Conservation (phyloP, 1,284 basidiomycete species). For the Pisolithus thermaeus region DNA sequence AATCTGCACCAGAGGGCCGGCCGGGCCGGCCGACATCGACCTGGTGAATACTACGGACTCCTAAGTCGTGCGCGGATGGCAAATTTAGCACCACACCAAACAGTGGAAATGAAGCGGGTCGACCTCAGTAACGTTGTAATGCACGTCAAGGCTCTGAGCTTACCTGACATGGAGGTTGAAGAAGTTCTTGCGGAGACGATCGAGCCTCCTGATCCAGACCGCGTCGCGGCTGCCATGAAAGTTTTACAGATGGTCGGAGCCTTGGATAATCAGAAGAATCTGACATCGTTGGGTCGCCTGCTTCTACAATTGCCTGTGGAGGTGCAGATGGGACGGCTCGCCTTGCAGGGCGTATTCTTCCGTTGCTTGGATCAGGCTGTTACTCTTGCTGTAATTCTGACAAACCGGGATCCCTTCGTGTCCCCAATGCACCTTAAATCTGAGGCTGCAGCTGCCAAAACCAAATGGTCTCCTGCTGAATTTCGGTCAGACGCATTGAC, state of each 20-base stretch:
- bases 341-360: conserved; percentile 91
- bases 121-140: conserved; percentile 90
- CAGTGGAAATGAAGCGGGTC: conserved; percentile 95
- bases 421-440: conserved; percentile 68
- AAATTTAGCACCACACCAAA: conserved; percentile 75
- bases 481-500: conserved; percentile 88
- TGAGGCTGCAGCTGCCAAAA: conserved; percentile 67
- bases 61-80: conserved; percentile 63
- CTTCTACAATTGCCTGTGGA: conserved; percentile 89
- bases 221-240: conserved; percentile 79
- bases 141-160: conserved; percentile 96
- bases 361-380: conserved; percentile 87
- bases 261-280: conserved; percentile 68
- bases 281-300: conserved; percentile 86
- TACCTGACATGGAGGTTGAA: conserved; percentile 83
- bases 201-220: conserved; percentile 81
- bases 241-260: conserved; percentile 86
- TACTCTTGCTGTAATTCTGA: conserved; percentile 85
- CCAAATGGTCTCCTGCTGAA: conserved; percentile 72
- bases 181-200: conserved; percentile 84
- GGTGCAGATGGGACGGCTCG: conserved; percentile 84
- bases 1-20: conserved; percentile 93
- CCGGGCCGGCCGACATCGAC: conserved; percentile 87
- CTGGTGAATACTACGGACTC: conserved; percentile 90
- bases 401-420: conserved; percentile 89